A percentile compares a stretch with the other conserved stretches of the same genome.
Conservation (phyloP, 345 rosid species). For the Eucalyptus curtisii region DNA sequence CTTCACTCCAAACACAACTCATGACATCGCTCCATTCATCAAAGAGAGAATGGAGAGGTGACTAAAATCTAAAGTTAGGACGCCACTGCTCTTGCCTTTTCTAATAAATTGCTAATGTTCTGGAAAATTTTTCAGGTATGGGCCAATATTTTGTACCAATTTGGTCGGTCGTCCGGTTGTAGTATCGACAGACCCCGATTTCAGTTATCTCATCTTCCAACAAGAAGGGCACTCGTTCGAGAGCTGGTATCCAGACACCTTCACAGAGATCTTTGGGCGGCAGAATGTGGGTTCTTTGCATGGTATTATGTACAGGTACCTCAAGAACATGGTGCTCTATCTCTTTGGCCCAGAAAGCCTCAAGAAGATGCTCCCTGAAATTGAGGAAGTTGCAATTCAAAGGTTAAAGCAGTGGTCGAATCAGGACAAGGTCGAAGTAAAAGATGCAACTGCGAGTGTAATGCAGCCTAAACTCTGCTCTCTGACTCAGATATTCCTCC, state of each 20-base stretch:
- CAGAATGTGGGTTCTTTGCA: slow-evolving; percentile 89
- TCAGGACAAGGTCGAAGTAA: slow-evolving; percentile 45
- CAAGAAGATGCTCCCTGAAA: slow-evolving; percentile 70
- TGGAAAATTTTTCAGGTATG: slow-evolving; percentile 38
- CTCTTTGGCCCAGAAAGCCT: slow-evolving; percentile 81
- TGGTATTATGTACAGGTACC: slow-evolving; percentile 89
- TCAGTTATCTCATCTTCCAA: slow-evolving; percentile 74
- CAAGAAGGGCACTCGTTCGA: slow-evolving; percentile 79
- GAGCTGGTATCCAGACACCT: slow-evolving; percentile 97
- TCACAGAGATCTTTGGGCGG: slow-evolving; percentile 78
- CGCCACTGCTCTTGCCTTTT: neutral
- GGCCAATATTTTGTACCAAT: slow-evolving; percentile 71
- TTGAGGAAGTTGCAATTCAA: slow-evolving; percentile 35
- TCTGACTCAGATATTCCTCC: neutral
- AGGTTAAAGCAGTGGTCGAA: slow-evolving; percentile 52
- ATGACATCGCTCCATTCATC: slow-evolving; percentile 55
- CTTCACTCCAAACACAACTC: slow-evolving; percentile 53
- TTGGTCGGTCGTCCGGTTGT: slow-evolving; percentile 76
- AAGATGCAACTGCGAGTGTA: slow-evolving; percentile 77
- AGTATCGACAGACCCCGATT: slow-evolving; percentile 86
- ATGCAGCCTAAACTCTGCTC: neutral
- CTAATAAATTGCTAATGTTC: neutral
- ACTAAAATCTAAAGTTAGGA: neutral
- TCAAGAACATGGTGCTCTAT: slow-evolving; percentile 76
- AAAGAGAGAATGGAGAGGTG: slow-evolving; percentile 65